phyloP scores from a whole-genome alignment of 352 stramenopile species.

The Pythium chondricola region DNA sequence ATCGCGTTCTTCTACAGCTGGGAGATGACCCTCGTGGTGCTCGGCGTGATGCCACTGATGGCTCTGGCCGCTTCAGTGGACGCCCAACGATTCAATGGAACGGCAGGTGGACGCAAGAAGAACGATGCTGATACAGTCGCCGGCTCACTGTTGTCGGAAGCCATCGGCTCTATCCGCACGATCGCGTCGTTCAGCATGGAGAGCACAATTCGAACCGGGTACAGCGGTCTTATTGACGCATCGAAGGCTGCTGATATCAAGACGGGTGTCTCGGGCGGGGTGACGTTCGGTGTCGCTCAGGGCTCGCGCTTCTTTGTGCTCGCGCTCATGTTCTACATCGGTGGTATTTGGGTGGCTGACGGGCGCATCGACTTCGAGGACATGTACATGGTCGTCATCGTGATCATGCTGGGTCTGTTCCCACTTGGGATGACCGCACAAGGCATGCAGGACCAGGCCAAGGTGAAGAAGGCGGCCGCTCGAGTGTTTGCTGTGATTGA shows the following conservation, averaged over 20 bases:
- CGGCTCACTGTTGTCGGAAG: conserved; percentile 15
- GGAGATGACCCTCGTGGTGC: conserved; percentile 20
- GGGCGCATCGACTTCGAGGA: conserved; percentile 24
- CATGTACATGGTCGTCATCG: conserved; percentile 35
- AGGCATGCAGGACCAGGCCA: conserved; percentile 19
- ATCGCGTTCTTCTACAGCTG: conserved; percentile 26
- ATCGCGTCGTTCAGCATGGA: conserved; percentile 22
- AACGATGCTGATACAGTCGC: conserved; percentile 18
- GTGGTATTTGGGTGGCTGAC: conserved; percentile 22
- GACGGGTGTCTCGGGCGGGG: conserved; percentile 27
- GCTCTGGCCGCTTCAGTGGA: not conserved
- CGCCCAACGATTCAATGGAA: not conserved
- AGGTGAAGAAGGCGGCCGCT: conserved; percentile 19
- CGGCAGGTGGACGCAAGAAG: conserved; percentile 2
- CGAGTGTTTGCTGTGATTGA: conserved; percentile 32
- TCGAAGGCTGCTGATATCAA: conserved; percentile 11
- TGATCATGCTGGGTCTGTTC: conserved; percentile 25
- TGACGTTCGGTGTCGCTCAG: conserved; percentile 39
- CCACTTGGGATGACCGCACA: conserved; percentile 20
- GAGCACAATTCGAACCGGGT: not conserved
- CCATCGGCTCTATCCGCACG: conserved; percentile 19
- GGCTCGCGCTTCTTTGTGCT: conserved; percentile 39
- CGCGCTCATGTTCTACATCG: conserved; percentile 48
- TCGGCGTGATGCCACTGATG: conserved; percentile 1
- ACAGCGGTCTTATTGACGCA: conserved; percentile 1